These are phyloP conservation scores for Samsoniella hepiali DNA, from an alignment of 2,329 filamentous ascomycete species.

Conservation along the genomic window DNA sequence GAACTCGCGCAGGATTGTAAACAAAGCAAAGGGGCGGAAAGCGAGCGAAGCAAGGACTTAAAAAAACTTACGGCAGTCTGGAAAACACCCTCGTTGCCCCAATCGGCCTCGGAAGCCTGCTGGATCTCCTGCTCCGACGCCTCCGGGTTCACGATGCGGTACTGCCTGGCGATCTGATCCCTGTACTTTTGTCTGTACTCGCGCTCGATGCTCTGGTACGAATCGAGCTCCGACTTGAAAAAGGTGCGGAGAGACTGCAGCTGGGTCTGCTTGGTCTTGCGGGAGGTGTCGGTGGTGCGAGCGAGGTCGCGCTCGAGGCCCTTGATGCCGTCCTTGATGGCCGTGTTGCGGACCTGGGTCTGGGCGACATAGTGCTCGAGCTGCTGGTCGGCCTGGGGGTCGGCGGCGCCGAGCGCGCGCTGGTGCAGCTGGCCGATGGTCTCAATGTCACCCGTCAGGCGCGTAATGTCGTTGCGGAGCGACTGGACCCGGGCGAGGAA, in stretches of 20 bases:
- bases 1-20: not conserved
- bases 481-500: conserved; percentile 66
- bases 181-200: conserved; percentile 68
- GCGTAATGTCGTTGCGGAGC: conserved; percentile 65
- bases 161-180: conserved; percentile 77
- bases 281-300: conserved; percentile 58
- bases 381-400: conserved; percentile 52
- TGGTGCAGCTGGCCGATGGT: conserved; percentile 69
- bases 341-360: conserved; percentile 69
- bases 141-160: conserved; percentile 76
- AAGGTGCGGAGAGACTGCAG: conserved; percentile 66
- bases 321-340: conserved; percentile 77
- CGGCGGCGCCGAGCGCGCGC: conserved; percentile 64
- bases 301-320: conserved; percentile 67
- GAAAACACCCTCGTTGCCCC: conserved; percentile 78
- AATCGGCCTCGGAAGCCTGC: conserved; percentile 66
- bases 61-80: conserved; percentile 65
- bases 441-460: conserved; percentile 63
- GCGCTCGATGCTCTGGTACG: conserved; percentile 68
- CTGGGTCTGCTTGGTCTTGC: conserved; percentile 66
- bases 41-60: not conserved
- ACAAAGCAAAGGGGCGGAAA: not conserved
- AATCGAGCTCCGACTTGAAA: conserved; percentile 68
- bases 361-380: conserved; percentile 66
- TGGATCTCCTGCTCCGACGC: conserved; percentile 71